These are phyloP conservation scores for Leishmania braziliensis DNA, from an alignment of 208 protist species.

Conservation along the genomic window DNA sequence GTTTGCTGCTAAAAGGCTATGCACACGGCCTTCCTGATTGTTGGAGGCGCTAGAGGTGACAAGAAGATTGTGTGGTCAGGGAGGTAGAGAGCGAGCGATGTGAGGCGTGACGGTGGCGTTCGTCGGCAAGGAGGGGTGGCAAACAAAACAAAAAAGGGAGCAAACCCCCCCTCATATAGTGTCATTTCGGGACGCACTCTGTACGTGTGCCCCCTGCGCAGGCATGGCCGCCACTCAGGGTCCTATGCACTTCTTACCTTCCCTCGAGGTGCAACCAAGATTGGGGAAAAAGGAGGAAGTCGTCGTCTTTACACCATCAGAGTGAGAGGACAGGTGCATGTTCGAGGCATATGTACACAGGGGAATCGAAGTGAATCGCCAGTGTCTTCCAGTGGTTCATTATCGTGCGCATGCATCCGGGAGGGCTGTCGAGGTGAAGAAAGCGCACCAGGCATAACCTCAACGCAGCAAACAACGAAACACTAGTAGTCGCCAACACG, in stretches of 20 bases:
- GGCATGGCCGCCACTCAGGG: neutral
- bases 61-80: neutral
- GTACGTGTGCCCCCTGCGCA: neutral
- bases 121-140: neutral
- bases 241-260: neutral
- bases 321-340: neutral
- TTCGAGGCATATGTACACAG: too few relatives aligned
- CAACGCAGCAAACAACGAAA: neutral
- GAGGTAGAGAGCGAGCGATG: neutral
- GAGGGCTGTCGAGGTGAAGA: neutral
- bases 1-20: neutral
- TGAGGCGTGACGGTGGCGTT: neutral
- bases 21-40: conserved; percentile 1
- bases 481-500: neutral
- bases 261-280: neutral
- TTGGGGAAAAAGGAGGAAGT: neutral
- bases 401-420: neutral
- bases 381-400: neutral
- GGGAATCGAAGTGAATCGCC: neutral
- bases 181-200: neutral
- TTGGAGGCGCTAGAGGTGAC: neutral
- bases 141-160: neutral
- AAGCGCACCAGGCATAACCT: neutral
- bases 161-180: neutral
- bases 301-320: neutral